A percentile compares a stretch with the other conserved stretches of the same genome.
Conservation (phyloP, 2,329 filamentous ascomycete species). For the Penicillium janthinellum region DNA sequence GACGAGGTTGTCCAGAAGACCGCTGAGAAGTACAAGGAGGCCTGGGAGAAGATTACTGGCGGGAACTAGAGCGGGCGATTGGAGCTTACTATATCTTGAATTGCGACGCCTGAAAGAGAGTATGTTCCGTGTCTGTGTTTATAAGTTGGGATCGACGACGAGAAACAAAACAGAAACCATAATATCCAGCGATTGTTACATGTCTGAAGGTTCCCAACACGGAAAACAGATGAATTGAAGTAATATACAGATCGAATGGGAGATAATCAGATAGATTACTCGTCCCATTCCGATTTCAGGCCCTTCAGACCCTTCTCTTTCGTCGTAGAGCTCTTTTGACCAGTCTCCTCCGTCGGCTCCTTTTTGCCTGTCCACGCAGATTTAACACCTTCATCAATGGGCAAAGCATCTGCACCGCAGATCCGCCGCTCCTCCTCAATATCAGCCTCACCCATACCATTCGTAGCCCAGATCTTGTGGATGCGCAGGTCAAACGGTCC, state of each 20-base stretch:
- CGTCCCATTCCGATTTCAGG: slow-evolving; percentile 39
- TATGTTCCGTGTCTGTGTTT: slow-evolving; percentile 8
- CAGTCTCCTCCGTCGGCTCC: slow-evolving; percentile 8
- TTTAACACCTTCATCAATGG: slow-evolving; percentile 38
- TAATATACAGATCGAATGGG: slow-evolving; percentile 10
- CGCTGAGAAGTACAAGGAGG: slow-evolving; percentile 72
- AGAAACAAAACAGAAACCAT: slow-evolving; percentile 11
- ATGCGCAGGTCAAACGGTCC: slow-evolving; percentile 87
- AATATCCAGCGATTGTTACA: slow-evolving; percentile 6
- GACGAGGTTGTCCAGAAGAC: slow-evolving; percentile 71
- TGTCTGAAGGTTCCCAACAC: slow-evolving; percentile 3
- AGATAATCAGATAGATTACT: slow-evolving; percentile 14
- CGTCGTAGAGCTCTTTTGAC: slow-evolving; percentile 16
- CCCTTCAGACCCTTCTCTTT: slow-evolving; percentile 40
- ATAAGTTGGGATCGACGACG: slow-evolving; percentile 11
- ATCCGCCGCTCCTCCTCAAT: slow-evolving; percentile 45
- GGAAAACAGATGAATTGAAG: background rate
- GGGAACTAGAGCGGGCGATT: slow-evolving; percentile 40
- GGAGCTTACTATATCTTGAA: slow-evolving; percentile 6
- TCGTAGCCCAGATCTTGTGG: slow-evolving; percentile 88
- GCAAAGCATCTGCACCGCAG: slow-evolving; percentile 43
- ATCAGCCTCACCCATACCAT: slow-evolving; percentile 55
- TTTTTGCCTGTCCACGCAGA: slow-evolving; percentile 29
- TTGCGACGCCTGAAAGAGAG: background rate
- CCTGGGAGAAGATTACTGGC: slow-evolving; percentile 69